Percentiles rank a stretch among this genome's conserved stretches.
Evolutionary conservation across 768 basidiomycete genomes (phyloP).

Genomic region (Cubamyces sp.): DNA sequence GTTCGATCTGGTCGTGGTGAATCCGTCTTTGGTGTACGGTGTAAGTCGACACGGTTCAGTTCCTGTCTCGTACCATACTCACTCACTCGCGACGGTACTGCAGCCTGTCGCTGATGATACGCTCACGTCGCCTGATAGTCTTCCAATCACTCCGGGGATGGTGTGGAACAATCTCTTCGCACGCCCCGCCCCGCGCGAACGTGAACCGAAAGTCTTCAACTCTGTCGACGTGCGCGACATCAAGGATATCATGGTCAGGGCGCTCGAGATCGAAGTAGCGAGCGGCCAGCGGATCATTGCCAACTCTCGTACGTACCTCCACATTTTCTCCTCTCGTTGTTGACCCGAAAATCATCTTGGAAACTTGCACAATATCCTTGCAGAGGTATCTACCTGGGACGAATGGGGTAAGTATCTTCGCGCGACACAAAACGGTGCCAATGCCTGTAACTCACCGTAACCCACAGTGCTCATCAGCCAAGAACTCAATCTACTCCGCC

Average conservation of each 20-base stretch:
- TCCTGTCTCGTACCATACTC: background rate
- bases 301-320: background rate
- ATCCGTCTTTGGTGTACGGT: background rate
- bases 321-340: no score
- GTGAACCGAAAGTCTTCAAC: background rate
- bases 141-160: background rate
- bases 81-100: background rate
- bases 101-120: background rate
- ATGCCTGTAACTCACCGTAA: background rate
- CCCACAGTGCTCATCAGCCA: background rate
- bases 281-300: slow-evolving; percentile 59
- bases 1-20: background rate
- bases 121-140: background rate
- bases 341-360: no score
- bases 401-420: background rate
- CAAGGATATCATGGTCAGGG: slow-evolving; percentile 53
- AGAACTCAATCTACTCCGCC: background rate
- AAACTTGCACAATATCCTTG: background rate
- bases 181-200: background rate
- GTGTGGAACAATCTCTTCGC: slow-evolving; percentile 37
- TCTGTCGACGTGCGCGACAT: slow-evolving; percentile 56
- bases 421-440: background rate
- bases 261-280: slow-evolving; percentile 53
- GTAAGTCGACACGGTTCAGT: background rate
- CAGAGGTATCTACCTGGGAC: slow-evolving; percentile 1